Conservation (phyloP, 2,329 filamentous ascomycete genomes). For the Aspergillus novofumigatus region DNA sequence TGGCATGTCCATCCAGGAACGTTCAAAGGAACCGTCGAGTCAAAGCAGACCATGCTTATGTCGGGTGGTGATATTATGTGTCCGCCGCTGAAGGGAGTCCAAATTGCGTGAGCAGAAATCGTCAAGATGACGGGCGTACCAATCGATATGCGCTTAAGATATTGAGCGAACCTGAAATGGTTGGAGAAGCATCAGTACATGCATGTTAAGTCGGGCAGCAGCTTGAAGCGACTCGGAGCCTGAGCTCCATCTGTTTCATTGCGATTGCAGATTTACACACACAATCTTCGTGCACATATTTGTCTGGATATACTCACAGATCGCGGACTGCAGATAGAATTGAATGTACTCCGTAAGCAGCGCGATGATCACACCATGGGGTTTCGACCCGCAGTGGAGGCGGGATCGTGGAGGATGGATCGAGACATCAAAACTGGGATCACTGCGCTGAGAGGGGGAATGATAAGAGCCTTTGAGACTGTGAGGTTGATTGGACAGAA, state of each 20-base stretch:
- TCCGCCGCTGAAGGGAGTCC: conserved; percentile 1
- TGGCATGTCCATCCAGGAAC: conserved; percentile 25
- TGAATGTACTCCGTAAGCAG: background rate
- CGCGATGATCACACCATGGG: background rate
- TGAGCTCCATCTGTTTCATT: background rate
- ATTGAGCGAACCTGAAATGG: background rate
- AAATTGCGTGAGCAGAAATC: background rate
- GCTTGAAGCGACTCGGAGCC: background rate
- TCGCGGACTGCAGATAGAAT: background rate
- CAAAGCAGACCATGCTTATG: conserved; percentile 21
- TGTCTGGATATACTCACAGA: background rate
- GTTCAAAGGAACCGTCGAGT: conserved; percentile 13
- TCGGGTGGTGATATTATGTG: background rate
- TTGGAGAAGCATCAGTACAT: background rate
- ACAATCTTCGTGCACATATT: background rate
- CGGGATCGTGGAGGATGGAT: background rate
- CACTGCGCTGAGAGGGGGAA: background rate
- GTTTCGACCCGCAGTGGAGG: background rate
- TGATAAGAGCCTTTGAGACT: background rate
- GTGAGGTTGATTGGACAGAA: background rate
- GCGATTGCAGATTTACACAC: background rate
- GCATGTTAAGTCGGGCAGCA: background rate
- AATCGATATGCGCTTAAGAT: background rate
- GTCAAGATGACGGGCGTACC: background rate
- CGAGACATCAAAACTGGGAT: background rate